Evolutionary conservation across 192 early-diverging fungal genomes (phyloP).

Genomic region (Jimgerdemannia lactiflua): DNA sequence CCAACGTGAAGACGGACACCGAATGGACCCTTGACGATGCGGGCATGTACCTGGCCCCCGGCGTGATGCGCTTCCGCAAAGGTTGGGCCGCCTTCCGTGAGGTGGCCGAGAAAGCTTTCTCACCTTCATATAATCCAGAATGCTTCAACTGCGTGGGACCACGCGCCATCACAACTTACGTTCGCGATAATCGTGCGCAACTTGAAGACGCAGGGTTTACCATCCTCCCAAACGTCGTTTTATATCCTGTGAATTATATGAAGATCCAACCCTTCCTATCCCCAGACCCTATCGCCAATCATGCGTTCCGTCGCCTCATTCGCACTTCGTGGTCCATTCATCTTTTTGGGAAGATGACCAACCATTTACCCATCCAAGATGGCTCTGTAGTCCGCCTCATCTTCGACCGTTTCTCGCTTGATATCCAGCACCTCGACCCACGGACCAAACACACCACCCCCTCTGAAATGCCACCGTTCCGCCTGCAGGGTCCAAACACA

Average conservation of each 20-base stretch:
- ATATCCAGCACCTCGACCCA: constrained; percentile 28
- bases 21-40: constrained; percentile 52
- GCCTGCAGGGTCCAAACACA: constrained; percentile 19
- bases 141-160: constrained; percentile 62
- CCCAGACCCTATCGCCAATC: constrained; percentile 29
- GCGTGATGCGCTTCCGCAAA: constrained; percentile 55
- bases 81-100: constrained; percentile 53
- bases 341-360: constrained; percentile 58
- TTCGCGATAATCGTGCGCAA: constrained; percentile 32
- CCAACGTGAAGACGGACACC: constrained; percentile 35
- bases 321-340: constrained; percentile 44
- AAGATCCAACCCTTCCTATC: constrained; percentile 38
- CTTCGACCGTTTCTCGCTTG: constrained; percentile 46
- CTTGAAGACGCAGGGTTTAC: constrained; percentile 41
- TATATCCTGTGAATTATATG: constrained; percentile 50
- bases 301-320: constrained; percentile 36
- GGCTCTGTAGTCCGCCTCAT: constrained; percentile 45
- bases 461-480: background rate
- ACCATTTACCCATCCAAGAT: constrained; percentile 38
- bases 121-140: constrained; percentile 42
- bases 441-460: constrained; percentile 17
- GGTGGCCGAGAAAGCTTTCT: constrained; percentile 47
- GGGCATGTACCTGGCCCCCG: constrained; percentile 49
- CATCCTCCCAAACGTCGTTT: constrained; percentile 40
- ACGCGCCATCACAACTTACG: constrained; percentile 53